Conservation (phyloP, 345 rosid species). For the Melaleuca quinquenervia region DNA sequence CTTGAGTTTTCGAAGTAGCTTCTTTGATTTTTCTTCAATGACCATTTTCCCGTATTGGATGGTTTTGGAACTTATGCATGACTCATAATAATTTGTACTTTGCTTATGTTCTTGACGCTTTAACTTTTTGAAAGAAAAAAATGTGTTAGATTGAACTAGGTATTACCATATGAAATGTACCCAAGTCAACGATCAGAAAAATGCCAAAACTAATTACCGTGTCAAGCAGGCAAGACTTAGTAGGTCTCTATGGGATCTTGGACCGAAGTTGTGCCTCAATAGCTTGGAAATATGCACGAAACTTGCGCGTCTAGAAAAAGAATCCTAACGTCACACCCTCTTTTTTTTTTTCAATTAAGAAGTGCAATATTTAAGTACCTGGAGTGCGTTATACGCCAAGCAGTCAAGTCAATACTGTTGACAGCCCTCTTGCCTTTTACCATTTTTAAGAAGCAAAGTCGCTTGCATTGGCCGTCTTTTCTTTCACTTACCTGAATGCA, state of each 20-base stretch:
- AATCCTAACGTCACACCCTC: background rate
- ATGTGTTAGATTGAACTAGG: background rate
- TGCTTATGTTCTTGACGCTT: background rate
- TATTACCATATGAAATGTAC: background rate
- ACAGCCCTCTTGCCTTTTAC: background rate
- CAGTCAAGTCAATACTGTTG: background rate
- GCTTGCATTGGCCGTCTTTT: background rate
- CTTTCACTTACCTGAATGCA: background rate
- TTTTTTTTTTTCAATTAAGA: background rate
- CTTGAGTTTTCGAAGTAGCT: background rate
- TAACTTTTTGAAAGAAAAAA: background rate
- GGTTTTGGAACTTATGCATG: background rate
- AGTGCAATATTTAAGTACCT: background rate
- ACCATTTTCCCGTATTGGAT: background rate
- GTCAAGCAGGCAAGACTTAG: background rate
- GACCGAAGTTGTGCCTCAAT: background rate
- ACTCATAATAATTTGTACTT: background rate
- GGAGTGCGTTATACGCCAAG: background rate
- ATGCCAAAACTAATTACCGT: background rate
- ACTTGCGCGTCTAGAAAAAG: background rate
- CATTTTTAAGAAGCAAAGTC: background rate
- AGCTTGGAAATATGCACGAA: background rate
- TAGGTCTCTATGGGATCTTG: background rate
- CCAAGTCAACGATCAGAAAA: background rate
- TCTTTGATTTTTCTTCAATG: background rate